Evolutionary conservation across 2,329 filamentous ascomycete species (phyloP).

Genomic region (Diaporthe citriasiana): DNA sequence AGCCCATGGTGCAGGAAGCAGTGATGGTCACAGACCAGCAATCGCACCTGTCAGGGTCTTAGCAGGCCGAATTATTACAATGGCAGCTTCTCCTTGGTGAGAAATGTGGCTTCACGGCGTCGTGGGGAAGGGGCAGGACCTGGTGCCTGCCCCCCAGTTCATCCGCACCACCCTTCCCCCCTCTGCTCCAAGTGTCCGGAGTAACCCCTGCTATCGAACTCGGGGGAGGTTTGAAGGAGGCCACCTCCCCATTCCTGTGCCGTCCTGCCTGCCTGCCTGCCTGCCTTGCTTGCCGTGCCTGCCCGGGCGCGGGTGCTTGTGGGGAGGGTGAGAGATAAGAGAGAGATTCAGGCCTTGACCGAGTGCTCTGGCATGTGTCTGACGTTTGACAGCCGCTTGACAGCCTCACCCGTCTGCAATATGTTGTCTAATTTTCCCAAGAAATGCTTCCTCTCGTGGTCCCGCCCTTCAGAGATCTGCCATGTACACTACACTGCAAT

Average conservation of each 20-base stretch:
- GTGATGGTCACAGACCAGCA: background rate
- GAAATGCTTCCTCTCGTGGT: background rate
- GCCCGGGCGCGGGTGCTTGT: background rate
- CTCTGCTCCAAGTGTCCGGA: slow-evolving; percentile 14
- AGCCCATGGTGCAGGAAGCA: background rate
- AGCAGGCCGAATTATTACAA: background rate
- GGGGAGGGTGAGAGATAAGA: too few species aligned
- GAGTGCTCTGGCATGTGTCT: slow-evolving; percentile 5
- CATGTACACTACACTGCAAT: background rate
- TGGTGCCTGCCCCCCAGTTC: slow-evolving; percentile 12
- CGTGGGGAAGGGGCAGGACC: slow-evolving; percentile 16
- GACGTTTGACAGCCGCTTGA: slow-evolving; percentile 35
- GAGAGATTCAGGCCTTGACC: background rate
- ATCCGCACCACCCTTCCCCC: background rate
- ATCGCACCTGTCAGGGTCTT: slow-evolving; percentile 7
- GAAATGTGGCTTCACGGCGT: slow-evolving; percentile 15
- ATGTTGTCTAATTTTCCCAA: background rate
- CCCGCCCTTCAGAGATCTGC: background rate
- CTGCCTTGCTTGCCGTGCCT: background rate
- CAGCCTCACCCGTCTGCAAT: slow-evolving; percentile 29
- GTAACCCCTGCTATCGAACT: slow-evolving; percentile 19
- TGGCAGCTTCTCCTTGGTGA: background rate
- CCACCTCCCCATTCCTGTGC: slow-evolving; percentile 18
- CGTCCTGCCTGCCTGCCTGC: background rate
- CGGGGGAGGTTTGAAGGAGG: slow-evolving; percentile 12